Conservation (phyloP, 768 basidiomycete genomes). For the Russula compacta region DNA sequence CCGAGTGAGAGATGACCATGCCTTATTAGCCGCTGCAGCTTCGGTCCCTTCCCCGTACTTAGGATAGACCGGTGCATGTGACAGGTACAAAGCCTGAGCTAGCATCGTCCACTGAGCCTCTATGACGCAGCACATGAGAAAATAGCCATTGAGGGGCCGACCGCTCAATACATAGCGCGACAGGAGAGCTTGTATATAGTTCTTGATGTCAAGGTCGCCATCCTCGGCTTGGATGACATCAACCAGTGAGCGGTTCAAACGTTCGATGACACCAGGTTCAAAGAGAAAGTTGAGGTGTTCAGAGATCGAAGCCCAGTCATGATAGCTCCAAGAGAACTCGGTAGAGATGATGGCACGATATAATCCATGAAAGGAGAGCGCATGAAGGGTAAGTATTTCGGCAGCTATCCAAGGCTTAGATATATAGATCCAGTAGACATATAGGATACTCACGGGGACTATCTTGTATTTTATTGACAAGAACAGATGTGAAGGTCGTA, state of each 20-base stretch:
- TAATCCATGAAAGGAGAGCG: slow-evolving; percentile 77
- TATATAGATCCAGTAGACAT: neutral
- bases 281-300: slow-evolving; percentile 51
- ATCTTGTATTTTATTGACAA: slow-evolving; percentile 45
- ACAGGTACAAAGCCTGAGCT: slow-evolving; percentile 51
- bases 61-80: slow-evolving; percentile 10
- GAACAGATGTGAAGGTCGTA: slow-evolving; percentile 45
- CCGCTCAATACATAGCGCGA: slow-evolving; percentile 67
- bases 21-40: slow-evolving; percentile 76
- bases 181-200: slow-evolving; percentile 60
- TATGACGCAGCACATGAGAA: slow-evolving; percentile 81
- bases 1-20: slow-evolving; percentile 64
- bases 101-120: slow-evolving; percentile 82
- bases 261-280: slow-evolving; percentile 56
- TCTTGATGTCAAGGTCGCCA: slow-evolving; percentile 41
- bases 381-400: slow-evolving; percentile 64
- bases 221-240: slow-evolving; percentile 52
- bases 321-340: slow-evolving; percentile 60
- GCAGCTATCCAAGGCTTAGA: slow-evolving; percentile 37
- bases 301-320: slow-evolving; percentile 55
- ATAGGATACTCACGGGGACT: slow-evolving; percentile 40
- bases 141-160: slow-evolving; percentile 78
- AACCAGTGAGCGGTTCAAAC: slow-evolving; percentile 58
- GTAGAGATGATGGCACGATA: slow-evolving; percentile 80
- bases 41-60: slow-evolving; percentile 37